Evolutionary conservation across 495 filamentous ascomycete genomes (phyloP).

Genomic region (Xylaria venustula): DNA sequence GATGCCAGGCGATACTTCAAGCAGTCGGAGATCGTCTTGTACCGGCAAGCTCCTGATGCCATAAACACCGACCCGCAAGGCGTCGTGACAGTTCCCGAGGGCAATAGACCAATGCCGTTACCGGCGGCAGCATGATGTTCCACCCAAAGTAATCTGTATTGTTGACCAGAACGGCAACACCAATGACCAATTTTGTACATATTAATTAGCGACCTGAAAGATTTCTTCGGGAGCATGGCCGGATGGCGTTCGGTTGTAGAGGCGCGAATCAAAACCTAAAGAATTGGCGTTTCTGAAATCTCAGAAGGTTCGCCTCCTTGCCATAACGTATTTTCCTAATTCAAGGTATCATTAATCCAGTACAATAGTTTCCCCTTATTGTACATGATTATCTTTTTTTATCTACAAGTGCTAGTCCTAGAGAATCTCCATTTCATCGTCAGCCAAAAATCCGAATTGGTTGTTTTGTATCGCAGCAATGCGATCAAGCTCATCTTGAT

Average conservation of each 20-base stretch:
- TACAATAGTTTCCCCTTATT: slow-evolving; percentile 21
- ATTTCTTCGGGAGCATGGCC: slow-evolving; percentile 22
- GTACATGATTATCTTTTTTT: slow-evolving; percentile 20
- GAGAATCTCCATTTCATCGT: slow-evolving; percentile 46
- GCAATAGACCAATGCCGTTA: slow-evolving; percentile 21
- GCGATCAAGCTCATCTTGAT: slow-evolving; percentile 82
- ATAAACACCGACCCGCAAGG: slow-evolving; percentile 25
- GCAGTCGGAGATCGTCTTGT: slow-evolving; percentile 97
- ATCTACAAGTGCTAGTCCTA: slow-evolving; percentile 21
- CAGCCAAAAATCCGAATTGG: slow-evolving; percentile 52
- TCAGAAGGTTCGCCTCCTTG: background rate
- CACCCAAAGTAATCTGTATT: background rate
- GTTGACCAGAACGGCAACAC: background rate
- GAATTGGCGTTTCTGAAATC: slow-evolving; percentile 15
- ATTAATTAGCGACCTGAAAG: slow-evolving; percentile 8
- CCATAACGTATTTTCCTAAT: slow-evolving; percentile 11
- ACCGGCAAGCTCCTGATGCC: slow-evolving; percentile 83
- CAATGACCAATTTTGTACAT: slow-evolving; percentile 15
- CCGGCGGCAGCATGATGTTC: slow-evolving; percentile 16
- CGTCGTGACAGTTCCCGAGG: slow-evolving; percentile 27
- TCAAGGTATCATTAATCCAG: slow-evolving; percentile 34
- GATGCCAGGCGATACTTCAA: slow-evolving; percentile 99
- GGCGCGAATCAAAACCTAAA: background rate
- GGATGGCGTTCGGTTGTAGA: slow-evolving; percentile 28
- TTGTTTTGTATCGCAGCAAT: slow-evolving; percentile 60